Evolutionary conservation across 768 basidiomycete genomes (phyloP), one percentile per base, ranked within the genome.

Genomic region (Pisolithus orientalis): DNA sequence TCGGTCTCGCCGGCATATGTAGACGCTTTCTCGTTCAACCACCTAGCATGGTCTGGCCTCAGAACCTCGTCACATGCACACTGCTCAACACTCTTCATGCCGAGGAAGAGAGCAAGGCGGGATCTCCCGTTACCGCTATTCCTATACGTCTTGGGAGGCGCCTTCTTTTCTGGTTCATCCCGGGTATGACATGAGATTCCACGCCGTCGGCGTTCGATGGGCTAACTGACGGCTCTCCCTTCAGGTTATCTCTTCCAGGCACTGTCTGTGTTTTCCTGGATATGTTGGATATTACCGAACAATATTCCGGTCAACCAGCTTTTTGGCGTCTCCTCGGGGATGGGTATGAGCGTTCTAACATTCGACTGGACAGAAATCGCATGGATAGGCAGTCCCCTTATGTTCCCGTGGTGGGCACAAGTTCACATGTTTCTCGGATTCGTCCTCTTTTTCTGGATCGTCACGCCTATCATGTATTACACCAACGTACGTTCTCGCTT

Each of bases 21-120:
- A 75, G 94, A 40, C 77, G 93, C 31, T 94, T 97, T 69, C 75
- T 98, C 61, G 92, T 98, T 0, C 94, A 88, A 90, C 96, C 96
- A 0, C 95, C 94, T 5, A 89, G 88, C 59, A 92, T 99, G 90
- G 89, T 98, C 40, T 99, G 96, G 96, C 96, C 96, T 6, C 85
- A 90, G 69, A 95, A 96, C 65, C 75, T 99, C 39, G 88, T 97
- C 51, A 84, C 85, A 6, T 94, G 94, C 59, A 95, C 96, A n/a
- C 70, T 96, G 42, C 76, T 99, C 64, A 99, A 99, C 66, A 95
- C 95, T 6, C 73, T 98, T 5, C 96, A 99, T 63, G 96, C 96
- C 6, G 95, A 97, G 63, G 92, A 77, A n/a, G 74, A 72, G 70
- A 63, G 6, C 68, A 66, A 0, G 75, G 77, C 10, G 80, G 78